Conservation (phyloP, 2,329 filamentous ascomycete species). For the Pseudopyrenochaeta lycopersici region DNA sequence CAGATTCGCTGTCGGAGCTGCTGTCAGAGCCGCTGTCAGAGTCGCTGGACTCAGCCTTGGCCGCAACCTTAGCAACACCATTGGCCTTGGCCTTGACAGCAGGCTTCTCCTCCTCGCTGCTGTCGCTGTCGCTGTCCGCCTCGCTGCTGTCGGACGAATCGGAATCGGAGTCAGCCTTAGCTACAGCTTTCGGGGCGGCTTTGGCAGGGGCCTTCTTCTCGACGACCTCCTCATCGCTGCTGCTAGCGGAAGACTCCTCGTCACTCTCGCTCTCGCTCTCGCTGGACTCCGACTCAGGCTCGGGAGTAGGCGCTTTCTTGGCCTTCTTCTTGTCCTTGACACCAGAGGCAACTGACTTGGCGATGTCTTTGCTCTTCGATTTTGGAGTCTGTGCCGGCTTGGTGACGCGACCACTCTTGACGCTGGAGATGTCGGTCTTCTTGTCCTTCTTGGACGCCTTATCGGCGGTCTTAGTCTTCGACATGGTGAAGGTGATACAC, state of each 20-base stretch:
- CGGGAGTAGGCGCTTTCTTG: constrained; percentile 59
- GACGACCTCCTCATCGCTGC: constrained; percentile 44
- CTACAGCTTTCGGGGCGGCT: constrained; percentile 45
- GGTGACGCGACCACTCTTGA: constrained; percentile 73
- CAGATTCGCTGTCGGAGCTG: constrained; percentile 38
- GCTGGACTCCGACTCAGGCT: constrained; percentile 52
- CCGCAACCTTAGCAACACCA: constrained; percentile 40
- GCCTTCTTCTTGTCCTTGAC: constrained; percentile 62
- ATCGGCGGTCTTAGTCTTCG: constrained; percentile 46
- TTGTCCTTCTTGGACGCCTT: constrained; percentile 65
- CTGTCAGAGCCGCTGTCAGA: constrained; percentile 44
- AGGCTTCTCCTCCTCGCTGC: constrained; percentile 36
- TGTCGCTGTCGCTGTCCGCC: constrained; percentile 35
- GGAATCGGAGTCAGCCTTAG: constrained; percentile 48
- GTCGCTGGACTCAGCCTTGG: constrained; percentile 50
- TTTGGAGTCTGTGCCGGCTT: constrained; percentile 73
- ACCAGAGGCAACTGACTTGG: constrained; percentile 59
- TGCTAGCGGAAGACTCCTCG: constrained; percentile 39
- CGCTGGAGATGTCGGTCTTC: constrained; percentile 64
- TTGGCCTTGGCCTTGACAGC: constrained; percentile 47
- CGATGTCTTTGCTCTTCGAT: constrained; percentile 72
- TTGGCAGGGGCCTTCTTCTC: constrained; percentile 46
- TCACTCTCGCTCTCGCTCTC: constrained; percentile 46
- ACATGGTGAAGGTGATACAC: constrained; percentile 41
- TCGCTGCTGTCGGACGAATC: constrained; percentile 32